phyloP scores from a whole-genome alignment of 805 yeast genomes.

The Wickerhamiella siamensis region DNA sequence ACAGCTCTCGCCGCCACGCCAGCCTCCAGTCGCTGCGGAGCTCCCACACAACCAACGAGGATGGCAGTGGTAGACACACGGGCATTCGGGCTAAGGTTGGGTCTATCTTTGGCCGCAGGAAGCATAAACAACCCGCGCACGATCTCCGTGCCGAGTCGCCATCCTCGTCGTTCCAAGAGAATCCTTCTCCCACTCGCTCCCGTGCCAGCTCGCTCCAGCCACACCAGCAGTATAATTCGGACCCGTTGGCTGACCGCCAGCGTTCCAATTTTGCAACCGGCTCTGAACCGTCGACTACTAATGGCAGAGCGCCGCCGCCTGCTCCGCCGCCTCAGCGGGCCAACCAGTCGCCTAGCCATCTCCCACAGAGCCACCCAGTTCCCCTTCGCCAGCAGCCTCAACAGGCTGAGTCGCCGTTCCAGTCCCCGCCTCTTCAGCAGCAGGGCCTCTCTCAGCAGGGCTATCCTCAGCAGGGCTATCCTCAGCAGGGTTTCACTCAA shows the following conservation, averaged over 20 bases:
- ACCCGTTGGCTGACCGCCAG: neutral
- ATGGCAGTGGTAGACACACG: neutral
- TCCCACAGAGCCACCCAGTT: neutral
- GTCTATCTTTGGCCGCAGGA: slow-evolving; percentile 24
- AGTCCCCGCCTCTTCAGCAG: neutral
- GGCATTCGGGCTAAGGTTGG: slow-evolving; percentile 22
- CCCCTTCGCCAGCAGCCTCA: neutral
- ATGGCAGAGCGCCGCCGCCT: slow-evolving; percentile 1
- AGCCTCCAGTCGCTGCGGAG: neutral
- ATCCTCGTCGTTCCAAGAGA: neutral
- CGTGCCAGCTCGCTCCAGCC: neutral
- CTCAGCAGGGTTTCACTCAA: too few species aligned
- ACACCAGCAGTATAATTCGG: neutral
- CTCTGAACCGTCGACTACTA: neutral
- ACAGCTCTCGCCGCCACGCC: slow-evolving; percentile 1
- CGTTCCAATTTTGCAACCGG: neutral
- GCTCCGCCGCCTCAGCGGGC: slow-evolving; percentile 1
- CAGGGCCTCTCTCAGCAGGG: neutral
- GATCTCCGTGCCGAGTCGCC: slow-evolving; percentile 11
- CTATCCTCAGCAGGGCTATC: neutral
- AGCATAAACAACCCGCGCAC: slow-evolving; percentile 13
- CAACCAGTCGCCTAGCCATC: neutral
- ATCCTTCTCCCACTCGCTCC: neutral
- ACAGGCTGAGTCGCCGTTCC: neutral
- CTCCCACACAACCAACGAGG: neutral